Evolutionary conservation across 2,329 filamentous ascomycete genomes (phyloP).

Genomic region (Aureobasidium zeae): DNA sequence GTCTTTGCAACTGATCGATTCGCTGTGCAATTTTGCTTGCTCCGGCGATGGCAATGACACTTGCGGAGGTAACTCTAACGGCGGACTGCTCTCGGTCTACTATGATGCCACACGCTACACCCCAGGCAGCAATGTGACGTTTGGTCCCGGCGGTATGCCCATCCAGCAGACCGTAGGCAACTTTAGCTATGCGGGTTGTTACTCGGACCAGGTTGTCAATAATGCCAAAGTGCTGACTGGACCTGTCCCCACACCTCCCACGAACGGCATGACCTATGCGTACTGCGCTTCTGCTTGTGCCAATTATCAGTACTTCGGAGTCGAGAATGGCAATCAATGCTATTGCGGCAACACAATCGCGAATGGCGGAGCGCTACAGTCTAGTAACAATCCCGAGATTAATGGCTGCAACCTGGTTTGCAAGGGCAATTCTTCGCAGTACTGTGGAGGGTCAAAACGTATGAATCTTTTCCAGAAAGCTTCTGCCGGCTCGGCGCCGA

Average conservation of each 20-base stretch:
- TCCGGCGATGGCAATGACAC: constrained; percentile 39
- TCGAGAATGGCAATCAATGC: constrained; percentile 34
- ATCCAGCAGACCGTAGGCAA: constrained; percentile 20
- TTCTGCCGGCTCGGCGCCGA: constrained; percentile 16
- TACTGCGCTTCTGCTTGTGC: constrained; percentile 26
- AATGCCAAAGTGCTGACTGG: constrained; percentile 23
- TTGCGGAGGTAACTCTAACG: constrained; percentile 40
- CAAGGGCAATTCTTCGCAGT: constrained; percentile 25
- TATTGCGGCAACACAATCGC: constrained; percentile 11
- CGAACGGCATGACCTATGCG: constrained; percentile 27
- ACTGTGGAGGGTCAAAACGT: constrained; percentile 25
- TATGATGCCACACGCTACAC: constrained; percentile 24
- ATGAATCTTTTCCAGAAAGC: background rate
- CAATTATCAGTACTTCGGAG: constrained; percentile 29
- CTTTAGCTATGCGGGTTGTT: constrained; percentile 31
- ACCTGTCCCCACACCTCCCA: constrained; percentile 19
- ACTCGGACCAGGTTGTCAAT: constrained; percentile 26
- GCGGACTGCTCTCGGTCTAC: constrained; percentile 44
- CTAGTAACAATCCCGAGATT: constrained; percentile 13
- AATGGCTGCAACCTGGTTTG: constrained; percentile 23
- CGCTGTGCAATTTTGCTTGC: constrained; percentile 43
- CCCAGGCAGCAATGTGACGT: background rate
- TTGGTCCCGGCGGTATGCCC: background rate
- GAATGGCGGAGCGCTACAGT: constrained; percentile 14
- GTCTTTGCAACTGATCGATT: background rate